Evolutionary conservation across 176 grass and related monocot species (phyloP).

Genomic region (Oryza punctata): DNA sequence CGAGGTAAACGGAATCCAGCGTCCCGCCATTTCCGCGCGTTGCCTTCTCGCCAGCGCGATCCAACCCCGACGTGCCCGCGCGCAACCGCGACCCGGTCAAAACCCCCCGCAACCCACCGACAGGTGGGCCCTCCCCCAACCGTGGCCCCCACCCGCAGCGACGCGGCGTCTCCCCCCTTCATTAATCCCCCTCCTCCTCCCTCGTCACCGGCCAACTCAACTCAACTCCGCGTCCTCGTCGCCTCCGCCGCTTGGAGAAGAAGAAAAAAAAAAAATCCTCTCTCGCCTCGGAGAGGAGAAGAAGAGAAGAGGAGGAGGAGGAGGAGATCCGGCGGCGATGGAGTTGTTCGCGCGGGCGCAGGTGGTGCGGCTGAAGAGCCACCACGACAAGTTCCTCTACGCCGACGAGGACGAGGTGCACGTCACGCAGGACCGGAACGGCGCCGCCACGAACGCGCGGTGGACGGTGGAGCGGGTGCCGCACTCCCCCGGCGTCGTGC

Average conservation of each 20-base stretch:
- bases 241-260: not conserved
- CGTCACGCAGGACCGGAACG: constrained; percentile 75
- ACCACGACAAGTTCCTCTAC: constrained; percentile 86
- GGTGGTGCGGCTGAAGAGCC: constrained; percentile 79
- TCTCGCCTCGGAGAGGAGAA: too few relatives aligned
- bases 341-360: constrained; percentile 78
- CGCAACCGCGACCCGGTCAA: constrained; percentile 15
- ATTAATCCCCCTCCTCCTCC: not conserved
- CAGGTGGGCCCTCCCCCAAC: not conserved
- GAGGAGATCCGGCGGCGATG: constrained; percentile 28
- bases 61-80: not conserved
- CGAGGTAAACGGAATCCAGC: not conserved
- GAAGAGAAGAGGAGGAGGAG: too few relatives aligned
- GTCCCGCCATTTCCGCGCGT: not conserved
- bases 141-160: constrained; percentile 8
- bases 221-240: constrained; percentile 27
- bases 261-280: not conserved
- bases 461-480: constrained; percentile 67
- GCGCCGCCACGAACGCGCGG: constrained; percentile 51
- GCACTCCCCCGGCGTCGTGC: constrained; percentile 23
- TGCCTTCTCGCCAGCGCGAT: not conserved
- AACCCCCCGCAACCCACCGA: not conserved
- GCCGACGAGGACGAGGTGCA: constrained; percentile 87
- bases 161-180: not conserved
- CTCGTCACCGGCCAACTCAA: not conserved